These are phyloP conservation scores for Herpetomonas samuelpessoai DNA, from an alignment of 208 protist species.

Conservation along the genomic window DNA sequence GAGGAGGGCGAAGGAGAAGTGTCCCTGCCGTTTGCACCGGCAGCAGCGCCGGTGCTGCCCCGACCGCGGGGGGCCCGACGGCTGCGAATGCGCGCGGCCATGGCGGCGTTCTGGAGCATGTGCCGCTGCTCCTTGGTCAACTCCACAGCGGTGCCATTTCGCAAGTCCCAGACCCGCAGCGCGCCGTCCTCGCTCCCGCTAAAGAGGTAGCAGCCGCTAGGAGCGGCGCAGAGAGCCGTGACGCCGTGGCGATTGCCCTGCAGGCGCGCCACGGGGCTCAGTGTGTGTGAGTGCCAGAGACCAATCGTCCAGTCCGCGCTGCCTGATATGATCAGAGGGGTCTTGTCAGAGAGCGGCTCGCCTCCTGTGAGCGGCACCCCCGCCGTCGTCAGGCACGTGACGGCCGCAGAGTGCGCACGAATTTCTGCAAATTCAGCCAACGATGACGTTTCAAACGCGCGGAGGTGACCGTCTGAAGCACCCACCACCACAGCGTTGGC, in stretches of 20 bases:
- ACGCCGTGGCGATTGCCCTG: constrained; percentile 33
- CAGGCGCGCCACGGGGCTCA: constrained; percentile 49
- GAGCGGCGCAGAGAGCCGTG: constrained; percentile 36
- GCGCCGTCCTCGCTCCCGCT: constrained; percentile 67
- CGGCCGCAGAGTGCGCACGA: constrained; percentile 39
- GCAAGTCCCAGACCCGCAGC: constrained; percentile 60
- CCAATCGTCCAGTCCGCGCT: constrained; percentile 61
- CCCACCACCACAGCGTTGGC: constrained; percentile 56
- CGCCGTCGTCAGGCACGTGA: constrained; percentile 48
- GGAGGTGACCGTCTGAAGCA: constrained; percentile 46
- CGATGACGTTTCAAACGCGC: constrained; percentile 42
- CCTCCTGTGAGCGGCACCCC: constrained; percentile 17
- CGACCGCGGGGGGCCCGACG: too few relatives aligned
- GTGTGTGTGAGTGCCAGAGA: constrained; percentile 51
- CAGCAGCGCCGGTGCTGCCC: too few relatives aligned
- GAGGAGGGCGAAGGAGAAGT: too few relatives aligned
- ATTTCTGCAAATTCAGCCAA: constrained; percentile 18
- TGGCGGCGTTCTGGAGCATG: constrained; percentile 2
- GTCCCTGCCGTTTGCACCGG: too few relatives aligned
- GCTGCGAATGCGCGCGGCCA: too few relatives aligned
- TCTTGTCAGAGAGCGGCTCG: neutral
- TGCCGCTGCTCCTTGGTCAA: constrained; percentile 28
- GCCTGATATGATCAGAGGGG: constrained; percentile 52
- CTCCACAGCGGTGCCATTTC: constrained; percentile 23
- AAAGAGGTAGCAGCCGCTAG: constrained; percentile 51